Conservation (phyloP, 2,329 filamentous ascomycete species). For the Aspergillus ustus region DNA sequence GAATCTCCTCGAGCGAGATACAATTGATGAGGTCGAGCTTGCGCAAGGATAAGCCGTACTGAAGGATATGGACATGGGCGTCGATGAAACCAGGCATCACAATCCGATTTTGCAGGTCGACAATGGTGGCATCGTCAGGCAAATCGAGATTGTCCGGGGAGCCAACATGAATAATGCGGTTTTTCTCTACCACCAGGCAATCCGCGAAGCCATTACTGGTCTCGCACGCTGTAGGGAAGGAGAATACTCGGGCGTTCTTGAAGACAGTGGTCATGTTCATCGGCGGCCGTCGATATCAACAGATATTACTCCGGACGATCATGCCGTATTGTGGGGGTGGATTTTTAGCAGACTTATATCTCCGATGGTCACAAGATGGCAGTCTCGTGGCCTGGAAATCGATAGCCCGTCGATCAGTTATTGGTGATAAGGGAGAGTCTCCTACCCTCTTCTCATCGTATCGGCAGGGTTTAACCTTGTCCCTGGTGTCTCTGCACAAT, state of each 20-base stretch:
- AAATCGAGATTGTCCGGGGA: slow-evolving; percentile 27
- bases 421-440: not conserved
- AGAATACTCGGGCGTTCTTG: slow-evolving; percentile 6
- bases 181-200: slow-evolving; percentile 44
- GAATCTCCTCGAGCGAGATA: slow-evolving; percentile 48
- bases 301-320: not conserved
- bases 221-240: not conserved
- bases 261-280: slow-evolving; percentile 7
- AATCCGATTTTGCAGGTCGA: slow-evolving; percentile 42
- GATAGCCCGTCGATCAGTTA: not conserved
- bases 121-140: slow-evolving; percentile 22
- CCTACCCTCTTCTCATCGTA: not conserved
- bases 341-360: not conserved
- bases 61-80: slow-evolving; percentile 48
- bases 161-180: slow-evolving; percentile 49
- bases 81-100: slow-evolving; percentile 56
- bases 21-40: slow-evolving; percentile 51
- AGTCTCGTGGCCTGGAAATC: not conserved
- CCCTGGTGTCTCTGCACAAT: not conserved
- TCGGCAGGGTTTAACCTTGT: not conserved
- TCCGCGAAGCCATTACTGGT: not conserved
- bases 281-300: not conserved
- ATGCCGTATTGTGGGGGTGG: not conserved
- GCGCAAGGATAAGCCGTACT: slow-evolving; percentile 51
- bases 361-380: not conserved